A percentile compares a stretch with the other conserved stretches of the same genome.
phyloP scores from a whole-genome alignment of 164 flowering plant species.

The Vitis labrusca region DNA sequence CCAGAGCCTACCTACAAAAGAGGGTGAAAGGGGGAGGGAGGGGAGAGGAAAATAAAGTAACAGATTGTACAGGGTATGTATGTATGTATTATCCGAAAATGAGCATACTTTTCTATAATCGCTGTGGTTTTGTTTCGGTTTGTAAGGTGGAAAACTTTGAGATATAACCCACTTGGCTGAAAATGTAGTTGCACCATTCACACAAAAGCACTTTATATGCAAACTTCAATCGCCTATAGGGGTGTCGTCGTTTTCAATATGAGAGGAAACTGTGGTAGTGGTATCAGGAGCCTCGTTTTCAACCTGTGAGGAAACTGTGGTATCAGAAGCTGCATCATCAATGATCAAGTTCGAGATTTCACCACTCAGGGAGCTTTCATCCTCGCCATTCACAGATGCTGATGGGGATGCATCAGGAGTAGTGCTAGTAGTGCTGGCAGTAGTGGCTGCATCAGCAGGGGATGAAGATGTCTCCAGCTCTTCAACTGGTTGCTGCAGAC shows the following conservation, averaged over 20 bases:
- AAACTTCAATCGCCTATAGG: not conserved
- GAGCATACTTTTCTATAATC: too few relatives aligned
- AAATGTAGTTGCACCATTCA: too few relatives aligned
- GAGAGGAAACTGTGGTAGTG: too few relatives aligned
- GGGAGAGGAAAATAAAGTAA: too few relatives aligned
- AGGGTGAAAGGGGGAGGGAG: too few relatives aligned
- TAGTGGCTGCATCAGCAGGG: slow-evolving; percentile 18
- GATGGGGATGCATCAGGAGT: slow-evolving; percentile 43
- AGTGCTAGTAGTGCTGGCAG: slow-evolving; percentile 20
- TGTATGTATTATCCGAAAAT: too few relatives aligned
- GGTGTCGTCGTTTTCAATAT: not conserved
- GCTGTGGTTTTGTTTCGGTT: too few relatives aligned
- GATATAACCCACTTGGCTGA: too few relatives aligned
- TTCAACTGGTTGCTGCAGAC: slow-evolving; percentile 60
- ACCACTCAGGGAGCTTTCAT: slow-evolving; percentile 35
- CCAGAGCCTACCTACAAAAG: too few relatives aligned
- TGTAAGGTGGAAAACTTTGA: too few relatives aligned
- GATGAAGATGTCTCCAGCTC: slow-evolving; percentile 35
- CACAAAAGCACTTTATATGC: too few relatives aligned
- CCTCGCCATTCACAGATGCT: slow-evolving; percentile 43
- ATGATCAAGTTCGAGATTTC: slow-evolving; percentile 54
- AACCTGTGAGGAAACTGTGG: slow-evolving; percentile 33
- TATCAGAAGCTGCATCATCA: slow-evolving; percentile 53
- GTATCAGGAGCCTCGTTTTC: slow-evolving; percentile 27
- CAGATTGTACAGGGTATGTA: too few relatives aligned